phyloP scores from a whole-genome alignment of 768 basidiomycete genomes.

The Scleroderma citrinum region DNA sequence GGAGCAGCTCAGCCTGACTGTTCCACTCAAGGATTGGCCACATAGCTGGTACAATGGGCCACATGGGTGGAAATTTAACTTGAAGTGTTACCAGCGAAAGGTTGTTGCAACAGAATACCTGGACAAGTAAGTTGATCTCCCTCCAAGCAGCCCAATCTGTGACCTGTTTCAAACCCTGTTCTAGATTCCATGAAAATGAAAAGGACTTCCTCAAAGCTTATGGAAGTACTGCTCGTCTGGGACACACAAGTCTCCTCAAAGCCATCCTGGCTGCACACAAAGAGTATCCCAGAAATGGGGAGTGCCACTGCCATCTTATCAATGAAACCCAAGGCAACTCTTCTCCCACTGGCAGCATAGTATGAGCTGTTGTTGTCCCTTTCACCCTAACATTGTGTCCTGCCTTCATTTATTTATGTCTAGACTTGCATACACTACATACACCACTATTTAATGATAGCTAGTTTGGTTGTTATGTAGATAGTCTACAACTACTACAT shows the following conservation, averaged over 20 bases:
- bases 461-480: no score
- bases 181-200: neutral
- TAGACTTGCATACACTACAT: no score
- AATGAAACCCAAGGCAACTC: no score
- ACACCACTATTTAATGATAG: no score
- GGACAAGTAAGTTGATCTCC: neutral
- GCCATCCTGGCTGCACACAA: neutral
- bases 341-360: no score
- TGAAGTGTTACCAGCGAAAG: neutral
- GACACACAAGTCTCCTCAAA: neutral
- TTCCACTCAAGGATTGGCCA: constrained; percentile 7
- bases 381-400: no score
- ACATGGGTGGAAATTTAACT: neutral
- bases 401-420: no score
- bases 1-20: neutral
- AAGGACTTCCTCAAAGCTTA: neutral
- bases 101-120: neutral
- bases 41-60: neutral
- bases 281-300: no score
- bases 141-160: neutral
- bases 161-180: neutral
- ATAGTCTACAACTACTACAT: no score
- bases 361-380: no score
- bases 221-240: neutral
- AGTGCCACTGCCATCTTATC: no score